A percentile compares a stretch with the other conserved stretches of the same genome.
These are phyloP conservation scores for Acacia pycnantha DNA, from an alignment of 331 rosid species.

Conservation along the genomic window DNA sequence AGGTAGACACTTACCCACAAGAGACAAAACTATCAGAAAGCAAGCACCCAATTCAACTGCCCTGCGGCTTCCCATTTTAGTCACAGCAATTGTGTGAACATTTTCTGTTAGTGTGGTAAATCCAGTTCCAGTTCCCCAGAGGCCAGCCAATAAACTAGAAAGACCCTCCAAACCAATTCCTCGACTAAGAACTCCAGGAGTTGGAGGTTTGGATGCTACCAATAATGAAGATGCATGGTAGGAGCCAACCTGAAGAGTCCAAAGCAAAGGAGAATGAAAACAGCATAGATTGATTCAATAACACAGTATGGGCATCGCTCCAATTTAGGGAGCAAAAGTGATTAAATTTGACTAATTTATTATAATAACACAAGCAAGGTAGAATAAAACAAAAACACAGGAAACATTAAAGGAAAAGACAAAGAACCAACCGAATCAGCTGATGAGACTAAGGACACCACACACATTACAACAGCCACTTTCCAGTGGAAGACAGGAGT, in stretches of 20 bases:
- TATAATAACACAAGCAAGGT: not conserved
- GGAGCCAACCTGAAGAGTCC: conserved; percentile 80
- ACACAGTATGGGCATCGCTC: not conserved
- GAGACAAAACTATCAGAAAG: conserved; percentile 79
- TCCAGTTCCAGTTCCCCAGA: conserved; percentile 99
- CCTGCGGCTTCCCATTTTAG: conserved; percentile 99
- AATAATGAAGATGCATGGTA: conserved; percentile 94
- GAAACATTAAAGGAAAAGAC: conserved; percentile 29
- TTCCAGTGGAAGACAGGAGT: conserved; percentile 98
- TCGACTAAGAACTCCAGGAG: conserved; percentile 93
- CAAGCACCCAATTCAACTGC: conserved; percentile 95
- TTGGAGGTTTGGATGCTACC: conserved; percentile 98
- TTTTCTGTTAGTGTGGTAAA: conserved; percentile 92
- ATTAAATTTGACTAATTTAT: not conserved
- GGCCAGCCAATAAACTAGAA: conserved; percentile 89
- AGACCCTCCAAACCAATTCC: conserved; percentile 98
- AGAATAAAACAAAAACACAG: not conserved
- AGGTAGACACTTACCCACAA: conserved; percentile 63
- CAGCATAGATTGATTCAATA: conserved; percentile 22
- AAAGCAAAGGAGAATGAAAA: conserved; percentile 35
- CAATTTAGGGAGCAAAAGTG: not conserved
- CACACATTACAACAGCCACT: conserved; percentile 91
- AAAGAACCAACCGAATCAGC: conserved; percentile 91
- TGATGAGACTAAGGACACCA: conserved; percentile 82
- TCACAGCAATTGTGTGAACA: conserved; percentile 95